These are phyloP conservation scores for Mayamaea pseudoterrestris DNA, from an alignment of 108 stramenopile species.

Conservation along the genomic window DNA sequence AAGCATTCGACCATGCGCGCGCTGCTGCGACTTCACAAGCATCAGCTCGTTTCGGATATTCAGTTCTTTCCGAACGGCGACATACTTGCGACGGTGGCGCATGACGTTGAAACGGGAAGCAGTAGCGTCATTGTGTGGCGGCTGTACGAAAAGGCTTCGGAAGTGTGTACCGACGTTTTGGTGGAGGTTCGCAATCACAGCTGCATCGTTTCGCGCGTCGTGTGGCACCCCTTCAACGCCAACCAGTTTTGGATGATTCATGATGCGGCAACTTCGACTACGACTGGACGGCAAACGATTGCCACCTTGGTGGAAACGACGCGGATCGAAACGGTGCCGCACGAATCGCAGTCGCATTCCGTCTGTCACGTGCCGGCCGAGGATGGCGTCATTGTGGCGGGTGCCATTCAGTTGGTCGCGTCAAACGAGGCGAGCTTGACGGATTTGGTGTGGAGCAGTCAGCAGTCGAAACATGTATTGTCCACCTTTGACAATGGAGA, in stretches of 20 bases:
- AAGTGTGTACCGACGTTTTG: conserved; percentile 41
- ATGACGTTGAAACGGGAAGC: conserved; percentile 14
- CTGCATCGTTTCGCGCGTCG: conserved; percentile 16
- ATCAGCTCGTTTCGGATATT: conserved; percentile 24
- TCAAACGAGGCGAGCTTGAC: conserved; percentile 37
- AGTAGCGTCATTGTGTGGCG: conserved; percentile 31
- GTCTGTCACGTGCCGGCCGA: conserved; percentile 25
- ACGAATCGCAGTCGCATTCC: too few relatives aligned
- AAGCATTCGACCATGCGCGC: conserved; percentile 35
- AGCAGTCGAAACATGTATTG: conserved; percentile 37
- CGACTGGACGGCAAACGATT: conserved; percentile 18
- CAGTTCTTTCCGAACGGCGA: conserved; percentile 30
- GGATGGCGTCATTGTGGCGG: conserved; percentile 22
- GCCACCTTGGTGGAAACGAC: conserved; percentile 66
- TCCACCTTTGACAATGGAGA: conserved; percentile 49
- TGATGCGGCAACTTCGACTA: too few relatives aligned
- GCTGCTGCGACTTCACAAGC: conserved; percentile 51
- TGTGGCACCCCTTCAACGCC: conserved; percentile 80
- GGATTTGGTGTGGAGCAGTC: conserved; percentile 54
- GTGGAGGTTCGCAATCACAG: conserved; percentile 25
- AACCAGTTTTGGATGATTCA: conserved; percentile 55
- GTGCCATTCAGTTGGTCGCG: conserved; percentile 8
- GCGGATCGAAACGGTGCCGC: conserved; percentile 19
- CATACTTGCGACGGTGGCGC: conserved; percentile 22
- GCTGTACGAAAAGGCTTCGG: conserved; percentile 17